These are phyloP conservation scores for Populus hybrid DNA, from an alignment of 441 rosid species.

Conservation along the genomic window DNA sequence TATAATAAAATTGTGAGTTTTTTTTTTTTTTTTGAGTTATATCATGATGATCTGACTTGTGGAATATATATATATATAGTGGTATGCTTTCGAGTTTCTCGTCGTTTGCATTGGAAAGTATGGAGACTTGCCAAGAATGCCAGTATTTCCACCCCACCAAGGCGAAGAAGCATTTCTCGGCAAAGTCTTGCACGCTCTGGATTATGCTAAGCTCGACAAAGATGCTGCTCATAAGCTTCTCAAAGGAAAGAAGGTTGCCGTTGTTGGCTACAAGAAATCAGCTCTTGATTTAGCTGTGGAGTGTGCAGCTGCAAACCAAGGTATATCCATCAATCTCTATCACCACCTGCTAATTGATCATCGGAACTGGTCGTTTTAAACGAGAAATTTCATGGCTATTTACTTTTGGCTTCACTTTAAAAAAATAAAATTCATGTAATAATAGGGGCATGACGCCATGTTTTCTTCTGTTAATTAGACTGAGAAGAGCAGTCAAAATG, in stretches of 20 bases:
- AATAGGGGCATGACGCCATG: too few species aligned
- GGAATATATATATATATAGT: slow-evolving; percentile 18
- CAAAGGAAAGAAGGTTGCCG: slow-evolving; percentile 48
- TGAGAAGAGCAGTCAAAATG: not conserved
- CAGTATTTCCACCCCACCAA: slow-evolving; percentile 30
- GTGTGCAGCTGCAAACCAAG: slow-evolving; percentile 52
- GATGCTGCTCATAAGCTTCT: slow-evolving; percentile 33
- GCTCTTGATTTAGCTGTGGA: slow-evolving; percentile 61
- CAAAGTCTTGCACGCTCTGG: slow-evolving; percentile 47
- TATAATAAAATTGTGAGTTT: too few species aligned
- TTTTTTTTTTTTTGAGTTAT: too few species aligned
- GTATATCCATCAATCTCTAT: slow-evolving; percentile 14
- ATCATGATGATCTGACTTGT: not conserved
- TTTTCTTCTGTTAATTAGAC: not conserved
- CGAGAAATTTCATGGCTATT: too few species aligned
- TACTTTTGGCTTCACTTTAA: too few species aligned
- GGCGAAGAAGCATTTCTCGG: slow-evolving; percentile 40
- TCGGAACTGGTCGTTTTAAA: too few species aligned
- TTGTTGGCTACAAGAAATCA: slow-evolving; percentile 51
- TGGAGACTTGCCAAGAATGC: slow-evolving; percentile 42
- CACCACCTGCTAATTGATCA: too few species aligned
- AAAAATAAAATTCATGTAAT: too few species aligned
- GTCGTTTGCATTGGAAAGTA: slow-evolving; percentile 50
- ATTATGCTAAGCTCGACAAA: slow-evolving; percentile 40
- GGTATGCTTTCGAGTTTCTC: slow-evolving; percentile 43